These are phyloP conservation scores for Tolypocladium tundrense DNA, from an alignment of 2,329 filamentous ascomycete genomes.

Conservation along the genomic window DNA sequence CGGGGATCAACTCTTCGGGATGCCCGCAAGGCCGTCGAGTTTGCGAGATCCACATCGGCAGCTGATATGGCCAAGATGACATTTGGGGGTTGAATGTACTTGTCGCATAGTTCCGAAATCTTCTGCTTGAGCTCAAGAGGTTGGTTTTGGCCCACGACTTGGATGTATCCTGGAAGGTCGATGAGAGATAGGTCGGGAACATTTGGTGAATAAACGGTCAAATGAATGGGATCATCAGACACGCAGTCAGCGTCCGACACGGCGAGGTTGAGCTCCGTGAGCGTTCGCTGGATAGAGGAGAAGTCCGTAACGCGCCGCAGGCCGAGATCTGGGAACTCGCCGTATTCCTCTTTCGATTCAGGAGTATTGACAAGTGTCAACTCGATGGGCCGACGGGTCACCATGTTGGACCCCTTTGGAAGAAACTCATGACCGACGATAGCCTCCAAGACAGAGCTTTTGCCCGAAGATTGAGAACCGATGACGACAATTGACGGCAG, in stretches of 20 bases:
- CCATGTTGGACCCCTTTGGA: conserved; percentile 98
- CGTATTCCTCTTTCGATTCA: conserved; percentile 76
- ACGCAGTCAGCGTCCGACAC: conserved; percentile 88
- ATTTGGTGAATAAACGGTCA: conserved; percentile 89
- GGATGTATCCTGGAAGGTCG: conserved; percentile 94
- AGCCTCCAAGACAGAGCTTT: conserved; percentile 92
- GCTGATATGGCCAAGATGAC: conserved; percentile 96
- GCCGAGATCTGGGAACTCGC: conserved; percentile 88
- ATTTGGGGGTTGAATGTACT: conserved; percentile 94
- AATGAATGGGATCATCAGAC: conserved; percentile 90
- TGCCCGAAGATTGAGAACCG: conserved; percentile 94
- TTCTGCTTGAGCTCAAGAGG: conserved; percentile 88
- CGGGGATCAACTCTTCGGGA: conserved; percentile 87
- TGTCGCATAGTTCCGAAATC: conserved; percentile 92
- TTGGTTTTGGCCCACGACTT: conserved; percentile 85
- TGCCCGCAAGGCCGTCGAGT: conserved; percentile 84
- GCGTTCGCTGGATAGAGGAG: conserved; percentile 77
- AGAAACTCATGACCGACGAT: conserved; percentile 97
- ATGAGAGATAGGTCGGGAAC: conserved; percentile 94
- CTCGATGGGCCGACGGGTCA: conserved; percentile 90
- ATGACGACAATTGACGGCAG: conserved; percentile 98
- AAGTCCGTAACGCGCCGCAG: conserved; percentile 89
- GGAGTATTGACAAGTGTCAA: conserved; percentile 93
- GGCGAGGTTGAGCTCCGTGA: conserved; percentile 90
- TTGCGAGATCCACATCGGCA: conserved; percentile 92